Evolutionary conservation across 306 rosid genomes (phyloP), one percentile per base, ranked within the genome.

Genomic region (Carpinus fangiana): DNA sequence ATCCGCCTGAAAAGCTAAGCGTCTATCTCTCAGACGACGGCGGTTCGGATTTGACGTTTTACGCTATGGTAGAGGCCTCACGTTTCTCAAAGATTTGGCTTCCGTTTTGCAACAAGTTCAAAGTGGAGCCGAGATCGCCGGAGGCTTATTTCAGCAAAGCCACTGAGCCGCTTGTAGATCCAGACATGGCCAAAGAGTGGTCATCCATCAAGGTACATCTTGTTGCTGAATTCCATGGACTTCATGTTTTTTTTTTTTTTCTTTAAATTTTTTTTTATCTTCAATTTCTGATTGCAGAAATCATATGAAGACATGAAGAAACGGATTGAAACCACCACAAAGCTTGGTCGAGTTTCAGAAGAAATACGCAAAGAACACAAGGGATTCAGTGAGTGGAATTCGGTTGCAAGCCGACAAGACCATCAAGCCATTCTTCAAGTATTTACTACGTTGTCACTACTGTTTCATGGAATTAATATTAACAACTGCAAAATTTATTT

Each of bases 101-200:
- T 18, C 71, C 71, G 51, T 66, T 66, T 38, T 66, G 71, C 71
- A 66, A 66, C 26, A 66, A 66, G 28, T 66, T 66, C 71, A 66
- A 38, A 66, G 71, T 38, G 7, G 50, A 17, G 38, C 71, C 71
- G 38, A 66, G 71, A 66, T 66, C 50, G 6, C 71, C 71, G 7
- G 71, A 38, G 21, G 71, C 71, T 36, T 66, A 66, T 36, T 66
- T 66, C 28, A 7, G 14, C 71, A 38, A 7, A 7, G 50, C 71
- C 2, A 17, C 14, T 64, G 23, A 64, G 47, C 45, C 46, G 16
- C 70, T 14, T 31, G 45, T 2, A 3, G 70, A 64, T 16, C 21
- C 5, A 6, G 23, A 7, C 70, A 64, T 14, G 70, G 46, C 70
- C 20, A 64, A 34, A 4, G 70, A 64, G 21, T 64, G 70, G 70